phyloP scores from a whole-genome alignment of 495 filamentous ascomycete species.

The Pyrenopolyporus hunteri region DNA sequence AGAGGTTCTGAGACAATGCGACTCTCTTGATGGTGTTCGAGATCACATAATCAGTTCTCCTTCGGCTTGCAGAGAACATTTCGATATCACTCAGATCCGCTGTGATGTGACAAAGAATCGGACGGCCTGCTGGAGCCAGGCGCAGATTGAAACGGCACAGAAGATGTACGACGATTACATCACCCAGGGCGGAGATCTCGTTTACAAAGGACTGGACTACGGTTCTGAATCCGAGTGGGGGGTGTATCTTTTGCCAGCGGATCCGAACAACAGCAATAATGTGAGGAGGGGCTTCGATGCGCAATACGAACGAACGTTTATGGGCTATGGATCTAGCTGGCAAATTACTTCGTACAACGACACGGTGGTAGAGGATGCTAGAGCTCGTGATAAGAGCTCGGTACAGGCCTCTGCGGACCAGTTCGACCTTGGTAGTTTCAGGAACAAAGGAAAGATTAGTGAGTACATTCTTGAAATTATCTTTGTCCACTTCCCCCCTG shows the following conservation, averaged over 20 bases:
- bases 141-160: constrained; percentile 59
- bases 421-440: constrained; percentile 53
- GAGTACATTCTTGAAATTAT: background rate
- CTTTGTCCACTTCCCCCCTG: background rate
- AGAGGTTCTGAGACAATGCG: constrained; percentile 67
- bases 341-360: constrained; percentile 44
- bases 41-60: constrained; percentile 68
- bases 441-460: constrained; percentile 44
- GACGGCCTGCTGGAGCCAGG: constrained; percentile 56
- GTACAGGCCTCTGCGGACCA: constrained; percentile 53
- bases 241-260: constrained; percentile 40
- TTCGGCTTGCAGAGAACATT: constrained; percentile 56
- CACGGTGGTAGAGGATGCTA: constrained; percentile 44
- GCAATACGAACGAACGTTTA: constrained; percentile 48
- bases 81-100: constrained; percentile 46
- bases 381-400: constrained; percentile 39
- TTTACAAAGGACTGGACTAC: constrained; percentile 57
- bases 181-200: constrained; percentile 54
- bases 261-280: constrained; percentile 32
- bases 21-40: constrained; percentile 62
- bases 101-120: constrained; percentile 52
- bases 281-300: constrained; percentile 44
- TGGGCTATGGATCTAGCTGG: constrained; percentile 46
- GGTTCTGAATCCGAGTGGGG: constrained; percentile 48
- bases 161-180: constrained; percentile 60